These are phyloP conservation scores for Citrus australasica DNA, from an alignment of 345 rosid genomes.

Conservation along the genomic window DNA sequence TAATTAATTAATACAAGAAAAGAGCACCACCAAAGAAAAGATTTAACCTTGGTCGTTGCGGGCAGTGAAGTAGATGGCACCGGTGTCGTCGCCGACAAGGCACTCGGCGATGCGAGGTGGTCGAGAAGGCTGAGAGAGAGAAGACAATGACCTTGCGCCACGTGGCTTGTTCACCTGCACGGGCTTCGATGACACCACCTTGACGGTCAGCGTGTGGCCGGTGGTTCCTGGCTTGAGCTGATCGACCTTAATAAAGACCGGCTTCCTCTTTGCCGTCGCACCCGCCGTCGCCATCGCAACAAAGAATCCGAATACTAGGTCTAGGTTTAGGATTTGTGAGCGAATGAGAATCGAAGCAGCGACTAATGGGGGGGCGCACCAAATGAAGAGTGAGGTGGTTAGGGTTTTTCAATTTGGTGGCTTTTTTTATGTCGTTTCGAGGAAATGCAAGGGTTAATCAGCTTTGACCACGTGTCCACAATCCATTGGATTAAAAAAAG, in stretches of 20 bases:
- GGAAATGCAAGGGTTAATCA: not conserved
- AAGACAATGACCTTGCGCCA: constrained; percentile 25
- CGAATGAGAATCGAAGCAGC: not conserved
- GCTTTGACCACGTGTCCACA: not conserved
- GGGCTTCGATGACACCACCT: constrained; percentile 43
- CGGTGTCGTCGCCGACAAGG: constrained; percentile 76
- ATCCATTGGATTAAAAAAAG: not conserved
- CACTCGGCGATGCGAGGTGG: constrained; percentile 73
- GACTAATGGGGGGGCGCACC: not conserved
- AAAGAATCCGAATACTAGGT: not conserved
- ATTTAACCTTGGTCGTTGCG: constrained; percentile 75
- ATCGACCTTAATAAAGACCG: constrained; percentile 53
- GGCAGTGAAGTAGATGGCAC: constrained; percentile 77
- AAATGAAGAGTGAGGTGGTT: not conserved
- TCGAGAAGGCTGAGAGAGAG: constrained; percentile 47
- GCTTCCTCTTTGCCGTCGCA: constrained; percentile 42
- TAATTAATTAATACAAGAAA: not conserved
- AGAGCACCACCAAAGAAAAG: not conserved
- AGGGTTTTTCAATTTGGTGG: constrained; percentile 6
- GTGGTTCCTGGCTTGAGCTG: constrained; percentile 51
- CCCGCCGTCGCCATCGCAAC: constrained; percentile 25
- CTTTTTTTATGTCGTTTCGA: not conserved
- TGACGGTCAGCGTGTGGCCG: constrained; percentile 57
- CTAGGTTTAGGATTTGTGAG: not conserved
- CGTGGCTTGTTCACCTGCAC: constrained; percentile 51